A percentile compares a stretch with the other conserved stretches of the same genome.
Evolutionary conservation across 2,329 filamentous ascomycete genomes (phyloP).

Genomic region (Colletotrichum coccodes): DNA sequence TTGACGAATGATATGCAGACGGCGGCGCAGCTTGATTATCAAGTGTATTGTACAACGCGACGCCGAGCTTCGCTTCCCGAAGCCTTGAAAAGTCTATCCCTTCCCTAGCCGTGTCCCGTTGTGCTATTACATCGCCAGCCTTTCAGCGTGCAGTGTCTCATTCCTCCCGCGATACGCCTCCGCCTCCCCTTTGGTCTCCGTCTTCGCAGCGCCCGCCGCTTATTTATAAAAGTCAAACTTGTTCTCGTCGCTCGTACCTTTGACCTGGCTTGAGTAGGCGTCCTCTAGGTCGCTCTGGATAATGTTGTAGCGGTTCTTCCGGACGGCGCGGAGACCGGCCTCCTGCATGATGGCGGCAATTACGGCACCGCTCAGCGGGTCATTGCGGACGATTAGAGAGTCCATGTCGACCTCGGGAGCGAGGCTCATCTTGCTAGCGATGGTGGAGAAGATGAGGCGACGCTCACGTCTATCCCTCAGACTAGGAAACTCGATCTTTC

Average conservation of each 20-base stretch:
- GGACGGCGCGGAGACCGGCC: conserved; percentile 89
- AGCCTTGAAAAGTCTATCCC: conserved; percentile 27
- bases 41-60: conserved; percentile 33
- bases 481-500: conserved; percentile 99
- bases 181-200: conserved; percentile 23
- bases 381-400: conserved; percentile 94
- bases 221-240: conserved; percentile 96
- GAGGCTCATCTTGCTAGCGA: conserved; percentile 95
- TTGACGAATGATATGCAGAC: not conserved
- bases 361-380: conserved; percentile 92
- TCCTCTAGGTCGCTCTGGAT: conserved; percentile 97
- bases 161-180: not conserved
- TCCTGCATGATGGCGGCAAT: conserved; percentile 99
- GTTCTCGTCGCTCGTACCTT: conserved; percentile 73
- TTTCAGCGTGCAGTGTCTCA: conserved; percentile 14
- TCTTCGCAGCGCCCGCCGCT: conserved; percentile 30
- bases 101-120: conserved; percentile 11
- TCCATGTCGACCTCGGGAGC: conserved; percentile 97
- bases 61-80: conserved; percentile 19
- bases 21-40: conserved; percentile 20
- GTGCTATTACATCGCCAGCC: conserved; percentile 12
- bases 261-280: conserved; percentile 96
- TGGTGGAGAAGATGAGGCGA: conserved; percentile 96
- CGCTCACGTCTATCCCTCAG: conserved; percentile 93
- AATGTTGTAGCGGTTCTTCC: conserved; percentile 99